Base-by-base conservation (phyloP, 2,329 filamentous ascomycete species). In the Chrysoporthe puriensis region DNA sequence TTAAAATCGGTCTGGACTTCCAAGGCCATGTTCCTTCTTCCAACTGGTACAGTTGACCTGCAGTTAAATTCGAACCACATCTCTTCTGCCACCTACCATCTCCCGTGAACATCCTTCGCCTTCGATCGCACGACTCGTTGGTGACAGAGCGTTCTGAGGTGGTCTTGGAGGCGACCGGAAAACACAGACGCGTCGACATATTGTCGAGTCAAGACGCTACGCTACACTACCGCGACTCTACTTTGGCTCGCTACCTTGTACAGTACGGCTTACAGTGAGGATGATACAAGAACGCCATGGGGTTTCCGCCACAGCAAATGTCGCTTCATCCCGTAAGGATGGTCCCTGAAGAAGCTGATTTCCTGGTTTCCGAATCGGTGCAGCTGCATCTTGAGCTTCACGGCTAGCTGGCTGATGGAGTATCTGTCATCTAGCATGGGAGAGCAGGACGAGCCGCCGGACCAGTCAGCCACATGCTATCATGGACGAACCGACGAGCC, bases 301-400 rank as follows among this genome's bases (percentile, higher is more conserved):
- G 64, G 50, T 50, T 26, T 5, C 14, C 32, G 13, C 32, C 32
- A 21, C 42, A 34, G 40, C 52, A 59, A n/a, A 26, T n/a, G 36
- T 58, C 43, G 21, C 43, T 62, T 48, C 40, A 4, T 36, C n/a
- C 26, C 54, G 64, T 64, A 69, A 69, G 68, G 68, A 65, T 69
- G 44, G 57, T 50, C 68, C 65, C 66, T 69, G 66, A 18, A 60
- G 18, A 26, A 56, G 61, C 57, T 67, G 52, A 52, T n/a, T 63
- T 21, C 43, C 58, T 34, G 65, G 16, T 40, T 69, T 58, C 68
- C 68, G 40, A 59, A 68, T 65, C 44, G 65, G 62, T 63, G 40
- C 62, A 69, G 68, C 65, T 68, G 66, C 68, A 69, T 67, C 52
- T 64, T 52, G 62, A 67, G 62, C 54, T 59, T 67, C 63, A 46